Percentiles rank a stretch among this genome's conserved stretches.
phyloP scores from a whole-genome alignment of 345 rosid genomes.

The Eucalyptus globulus region DNA sequence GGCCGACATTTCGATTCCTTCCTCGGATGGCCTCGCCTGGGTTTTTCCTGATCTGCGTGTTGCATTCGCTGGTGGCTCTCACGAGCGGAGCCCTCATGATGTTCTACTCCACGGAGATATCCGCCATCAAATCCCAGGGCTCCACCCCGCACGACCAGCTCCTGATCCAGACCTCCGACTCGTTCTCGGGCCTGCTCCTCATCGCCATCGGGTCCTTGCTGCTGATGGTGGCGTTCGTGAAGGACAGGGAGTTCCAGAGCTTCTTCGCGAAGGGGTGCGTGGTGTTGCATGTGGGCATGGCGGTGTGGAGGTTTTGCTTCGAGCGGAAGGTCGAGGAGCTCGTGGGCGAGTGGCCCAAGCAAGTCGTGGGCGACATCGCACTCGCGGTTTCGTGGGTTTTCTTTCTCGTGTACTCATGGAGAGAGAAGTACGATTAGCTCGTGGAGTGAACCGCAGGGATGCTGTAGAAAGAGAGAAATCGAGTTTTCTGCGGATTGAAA shows the following conservation, averaged over 20 bases:
- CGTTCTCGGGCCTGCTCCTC: constrained; percentile 84
- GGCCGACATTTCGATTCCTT: background rate
- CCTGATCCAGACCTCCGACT: constrained; percentile 72
- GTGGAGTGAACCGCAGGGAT: background rate
- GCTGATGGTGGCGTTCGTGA: constrained; percentile 76
- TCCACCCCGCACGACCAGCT: constrained; percentile 90
- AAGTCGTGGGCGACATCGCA: constrained; percentile 61
- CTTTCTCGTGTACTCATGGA: constrained; percentile 80
- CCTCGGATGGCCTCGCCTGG: constrained; percentile 20
- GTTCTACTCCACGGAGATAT: constrained; percentile 59
- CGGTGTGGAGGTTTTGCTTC: constrained; percentile 67
- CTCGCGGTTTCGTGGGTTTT: constrained; percentile 76
- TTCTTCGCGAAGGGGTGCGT: constrained; percentile 82
- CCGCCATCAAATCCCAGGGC: constrained; percentile 59
- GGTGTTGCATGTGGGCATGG: constrained; percentile 56
- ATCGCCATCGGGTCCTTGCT: constrained; percentile 57
- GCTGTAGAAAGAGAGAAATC: background rate
- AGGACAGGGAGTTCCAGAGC: constrained; percentile 65
- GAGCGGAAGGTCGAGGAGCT: constrained; percentile 58
- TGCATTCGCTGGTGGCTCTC: constrained; percentile 70
- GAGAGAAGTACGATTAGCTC: constrained; percentile 74
- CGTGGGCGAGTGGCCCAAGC: constrained; percentile 58
- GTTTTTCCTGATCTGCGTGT: constrained; percentile 38
- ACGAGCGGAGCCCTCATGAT: constrained; percentile 69
- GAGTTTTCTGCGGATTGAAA: background rate